phyloP scores from a whole-genome alignment of 2,329 filamentous ascomycete genomes.

The Aureobasidium subglaciale region DNA sequence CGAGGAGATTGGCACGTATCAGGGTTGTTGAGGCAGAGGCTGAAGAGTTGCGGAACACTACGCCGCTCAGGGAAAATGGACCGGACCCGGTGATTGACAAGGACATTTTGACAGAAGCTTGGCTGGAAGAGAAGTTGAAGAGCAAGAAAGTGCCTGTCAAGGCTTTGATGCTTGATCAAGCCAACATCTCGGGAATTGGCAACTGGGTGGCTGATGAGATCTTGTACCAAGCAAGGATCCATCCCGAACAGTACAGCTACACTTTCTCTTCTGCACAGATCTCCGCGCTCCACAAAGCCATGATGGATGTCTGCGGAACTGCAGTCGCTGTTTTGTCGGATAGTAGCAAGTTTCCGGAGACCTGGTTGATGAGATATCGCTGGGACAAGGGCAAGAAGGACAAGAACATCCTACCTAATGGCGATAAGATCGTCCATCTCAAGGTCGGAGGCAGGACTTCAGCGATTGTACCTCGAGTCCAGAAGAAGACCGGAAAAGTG shows the following conservation, averaged over 20 bases:
- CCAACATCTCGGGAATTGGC: constrained; percentile 82
- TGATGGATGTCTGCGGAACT: constrained; percentile 71
- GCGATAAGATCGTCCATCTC: constrained; percentile 75
- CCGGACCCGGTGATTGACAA: constrained; percentile 85
- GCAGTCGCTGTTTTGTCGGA: constrained; percentile 75
- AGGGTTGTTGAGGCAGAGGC: constrained; percentile 75
- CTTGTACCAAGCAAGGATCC: constrained; percentile 78
- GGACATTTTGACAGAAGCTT: constrained; percentile 67
- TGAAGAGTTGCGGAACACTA: constrained; percentile 64
- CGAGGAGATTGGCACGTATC: constrained; percentile 70
- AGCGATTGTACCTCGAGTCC: constrained; percentile 75
- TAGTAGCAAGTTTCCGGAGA: constrained; percentile 71
- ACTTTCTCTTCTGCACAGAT: constrained; percentile 68
- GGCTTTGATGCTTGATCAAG: constrained; percentile 79
- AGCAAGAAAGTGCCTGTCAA: constrained; percentile 82
- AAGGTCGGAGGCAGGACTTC: constrained; percentile 89
- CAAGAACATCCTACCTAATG: constrained; percentile 64
- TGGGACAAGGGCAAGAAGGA: constrained; percentile 86
- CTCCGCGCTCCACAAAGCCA: constrained; percentile 60
- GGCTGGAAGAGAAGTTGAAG: constrained; percentile 62
- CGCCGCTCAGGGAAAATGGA: constrained; percentile 82
- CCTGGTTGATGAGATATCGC: constrained; percentile 54
- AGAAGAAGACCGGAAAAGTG: constrained; percentile 69
- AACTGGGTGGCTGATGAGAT: constrained; percentile 98
- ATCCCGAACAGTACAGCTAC: constrained; percentile 89